A percentile compares a stretch with the other conserved stretches of the same genome.
Evolutionary conservation across 768 basidiomycete genomes (phyloP).

Genomic region (Paxillus rubicundulus): DNA sequence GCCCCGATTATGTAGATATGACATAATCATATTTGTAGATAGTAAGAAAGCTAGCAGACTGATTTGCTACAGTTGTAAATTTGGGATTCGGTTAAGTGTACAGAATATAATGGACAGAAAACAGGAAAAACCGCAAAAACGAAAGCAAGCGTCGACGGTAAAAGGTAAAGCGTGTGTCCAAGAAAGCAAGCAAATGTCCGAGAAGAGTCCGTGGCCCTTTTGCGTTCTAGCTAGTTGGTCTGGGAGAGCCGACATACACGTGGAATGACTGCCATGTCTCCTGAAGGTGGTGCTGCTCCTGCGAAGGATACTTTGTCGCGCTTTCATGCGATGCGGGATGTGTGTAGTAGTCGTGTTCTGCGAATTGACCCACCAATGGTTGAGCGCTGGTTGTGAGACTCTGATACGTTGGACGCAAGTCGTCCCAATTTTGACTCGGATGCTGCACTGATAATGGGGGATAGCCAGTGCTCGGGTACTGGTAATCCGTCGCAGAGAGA

Average conservation of each 20-base stretch:
- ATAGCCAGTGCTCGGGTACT: conserved; percentile 1
- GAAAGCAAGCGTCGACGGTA: conserved; percentile 2
- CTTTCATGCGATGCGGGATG: neutral
- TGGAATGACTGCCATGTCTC: conserved; percentile 74
- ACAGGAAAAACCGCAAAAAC: neutral
- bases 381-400: conserved; percentile 32
- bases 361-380: neutral
- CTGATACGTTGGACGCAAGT: conserved; percentile 1
- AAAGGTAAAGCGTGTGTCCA: neutral
- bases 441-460: conserved; percentile 6
- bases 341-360: conserved; percentile 4
- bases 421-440: conserved; percentile 18
- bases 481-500: conserved; percentile 6
- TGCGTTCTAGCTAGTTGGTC: conserved; percentile 4
- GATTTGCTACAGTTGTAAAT: neutral
- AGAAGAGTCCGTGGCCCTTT: neutral
- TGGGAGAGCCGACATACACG: conserved; percentile 43
- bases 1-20: neutral
- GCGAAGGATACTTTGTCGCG: conserved; percentile 7
- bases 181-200: neutral
- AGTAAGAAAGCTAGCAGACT: neutral
- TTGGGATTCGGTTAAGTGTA: neutral
- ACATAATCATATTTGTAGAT: neutral
- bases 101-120: neutral
- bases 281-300: conserved; percentile 26